Evolutionary conservation across 495 filamentous ascomycete species (phyloP), one percentile per base, ranked within the genome.

Genomic region (Talaromyces liani): DNA sequence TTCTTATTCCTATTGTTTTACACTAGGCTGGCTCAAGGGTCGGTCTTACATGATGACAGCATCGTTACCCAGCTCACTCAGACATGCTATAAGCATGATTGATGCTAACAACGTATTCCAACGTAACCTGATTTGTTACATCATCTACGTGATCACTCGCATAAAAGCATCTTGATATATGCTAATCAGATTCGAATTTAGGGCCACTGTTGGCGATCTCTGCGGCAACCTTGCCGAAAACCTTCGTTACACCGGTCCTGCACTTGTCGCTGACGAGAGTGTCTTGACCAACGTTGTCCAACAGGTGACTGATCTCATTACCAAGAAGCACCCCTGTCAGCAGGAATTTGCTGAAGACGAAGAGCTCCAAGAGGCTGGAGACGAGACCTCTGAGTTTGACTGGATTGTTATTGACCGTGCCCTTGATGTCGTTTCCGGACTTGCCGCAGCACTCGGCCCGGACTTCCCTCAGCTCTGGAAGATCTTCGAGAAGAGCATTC

Each of bases 41-140:
- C 56, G 5, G n/a, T 22, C 67, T 73, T 70, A 68, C 73, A 92
- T 93, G 92, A 98, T 96, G 91, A 96, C 65, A 77, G 75, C 76
- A 75, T 75, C 91, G 91, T 91, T 94, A 93, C 93, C 92, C 92
- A 97, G 92, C 92, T 97, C 93, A 97, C 93, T 96, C 89, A 88
- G 88, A 98, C 85, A 85, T 90, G 79, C 79, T 69, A 75, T 58
- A 82, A 71, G 78, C 85, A 89, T 84, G 85, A 78, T 84, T 97
- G 93, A 88, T 92, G 92, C 83, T 85, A 94, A 96, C 79, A 65
- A 79, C 91, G 90, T 91, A 80, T 84, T 80, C 83, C 77, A 81
- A 58, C 61, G 70, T 73, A 69, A 47, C 64, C 69, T 77, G 72
- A 78, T 63, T 60, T 65, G 22, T 58, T 63, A 58, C 58, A 63